Evolutionary conservation across 1,139 yeast species (phyloP), one percentile per base, ranked within the genome.

Genomic region (Kurtzmaniella quercitrusa): DNA sequence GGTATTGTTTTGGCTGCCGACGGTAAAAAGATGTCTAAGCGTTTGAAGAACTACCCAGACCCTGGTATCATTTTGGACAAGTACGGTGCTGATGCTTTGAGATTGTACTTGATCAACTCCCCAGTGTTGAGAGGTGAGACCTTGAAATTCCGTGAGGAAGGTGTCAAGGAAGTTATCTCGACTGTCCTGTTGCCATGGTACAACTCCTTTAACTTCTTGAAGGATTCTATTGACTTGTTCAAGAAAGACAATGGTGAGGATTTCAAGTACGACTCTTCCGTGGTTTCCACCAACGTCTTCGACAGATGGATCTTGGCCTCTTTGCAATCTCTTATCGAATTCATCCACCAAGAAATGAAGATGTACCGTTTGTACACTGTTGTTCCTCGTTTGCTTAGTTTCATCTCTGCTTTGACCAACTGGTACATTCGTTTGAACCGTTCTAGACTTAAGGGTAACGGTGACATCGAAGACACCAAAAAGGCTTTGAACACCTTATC

Each of bases 351-450:
- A 49, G 98, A 94, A 73, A 93, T 93, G 98, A 66, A 63, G 40
- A 85, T 80, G 50, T 93, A 94, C 74, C 81, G 95, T 66, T 75
- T 93, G 54, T 93, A 88, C 71, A 89, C 97, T 38, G 99, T 94
- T 54, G 98, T 94, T 52, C 96, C 98, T 55, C 87, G 84, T 60
- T 74, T 94, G 60, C 77, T 94, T 57, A 75, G 79, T 46, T 85
- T 93, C 63, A 87, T 94, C 64, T 98, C 93, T 58, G 89, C 88
- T 60, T 80, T 94, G 66, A 94, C 99, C 52, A 94, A 94, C 73
- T 93, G 98, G 98, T 94, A 94, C 74, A 94, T 94, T 63, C 84
- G 99, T 67, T 86, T 94, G 68, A 93, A 94, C 75, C 91, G 99
- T 74, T 82, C 91, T 72, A 93, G 99, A 75, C 78, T 94, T 59